Evolutionary conservation across 768 basidiomycete species (phyloP), one percentile per base, ranked within the genome.

Genomic region (Pleurotus djamor): DNA sequence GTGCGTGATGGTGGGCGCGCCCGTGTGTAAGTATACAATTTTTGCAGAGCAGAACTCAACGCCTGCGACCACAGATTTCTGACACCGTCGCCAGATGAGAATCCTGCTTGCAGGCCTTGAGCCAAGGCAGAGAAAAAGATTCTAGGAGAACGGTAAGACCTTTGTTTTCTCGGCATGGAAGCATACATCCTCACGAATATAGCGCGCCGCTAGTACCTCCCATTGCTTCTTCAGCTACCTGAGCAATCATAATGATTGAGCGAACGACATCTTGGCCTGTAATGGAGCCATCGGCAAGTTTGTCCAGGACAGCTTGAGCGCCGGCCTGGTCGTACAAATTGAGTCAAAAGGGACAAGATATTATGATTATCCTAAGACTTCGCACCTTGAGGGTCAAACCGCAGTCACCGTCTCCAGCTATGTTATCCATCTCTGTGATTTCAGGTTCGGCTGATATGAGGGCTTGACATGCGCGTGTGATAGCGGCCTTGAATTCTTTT

Each of bases 121-220:
- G 91, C 89, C 8, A 96, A 83, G 4, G 85, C 90, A 9, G 93
- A 92, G 77, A 95, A 94, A 77, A 94, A 96, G 61, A 96, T 96
- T 1, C 94, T 94, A n/a, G 2, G 50, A 12, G 41, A 43, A n/a
- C n/a, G 38, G n/a, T 41, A 41, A 41, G n/a, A n/a, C 38, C 38
- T 41, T 9, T 41, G 38, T 41, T 10, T 41, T 9, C 10, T 41
- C 38, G n/a, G n/a, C 38, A 10, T n/a, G 38, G 38, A 41, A 10
- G 38, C 21, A 28, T 28, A 28, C 21, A 28, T 28, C 83, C 91
- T 59, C 64, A 93, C 92, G 94, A 94, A 71, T 95, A 96, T 32
- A 96, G 71, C 0, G 94, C 93, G 3, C 94, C 94, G 63, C 89
- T 91, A 5, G 94, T 96, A 36, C 94, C 94, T 10, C 91, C 94